phyloP scores from a whole-genome alignment of 768 basidiomycete species.

The Mycena venus region DNA sequence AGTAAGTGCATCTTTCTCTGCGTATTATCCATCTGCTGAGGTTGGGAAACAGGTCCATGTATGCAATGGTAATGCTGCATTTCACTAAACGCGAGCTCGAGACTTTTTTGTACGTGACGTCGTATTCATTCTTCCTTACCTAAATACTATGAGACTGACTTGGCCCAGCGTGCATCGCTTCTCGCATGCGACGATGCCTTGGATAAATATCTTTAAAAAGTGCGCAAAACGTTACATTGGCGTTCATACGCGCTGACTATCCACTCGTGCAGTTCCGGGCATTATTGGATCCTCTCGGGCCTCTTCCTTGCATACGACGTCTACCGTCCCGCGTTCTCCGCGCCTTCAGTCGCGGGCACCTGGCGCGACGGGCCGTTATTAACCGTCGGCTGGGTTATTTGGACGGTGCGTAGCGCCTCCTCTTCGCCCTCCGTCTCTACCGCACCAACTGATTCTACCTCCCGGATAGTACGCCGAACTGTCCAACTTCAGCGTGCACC shows the following conservation, averaged over 20 bases:
- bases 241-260: neutral
- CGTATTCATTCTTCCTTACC: neutral
- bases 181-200: constrained; percentile 95
- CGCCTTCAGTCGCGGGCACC: constrained; percentile 73
- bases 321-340: constrained; percentile 86
- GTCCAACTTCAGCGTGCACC: constrained; percentile 87
- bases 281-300: constrained; percentile 90
- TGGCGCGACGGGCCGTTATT: constrained; percentile 78
- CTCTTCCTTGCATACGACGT: constrained; percentile 83
- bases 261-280: constrained; percentile 72
- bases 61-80: constrained; percentile 84
- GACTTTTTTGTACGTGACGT: constrained; percentile 78
- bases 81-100: constrained; percentile 94
- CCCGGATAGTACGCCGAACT: constrained; percentile 86
- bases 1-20: constrained; percentile 53
- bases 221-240: constrained; percentile 47
- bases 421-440: neutral
- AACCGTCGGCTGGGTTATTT: constrained; percentile 73
- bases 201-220: constrained; percentile 91
- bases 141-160: constrained; percentile 6
- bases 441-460: neutral
- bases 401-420: constrained; percentile 72
- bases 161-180: constrained; percentile 91
- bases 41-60: constrained; percentile 65
- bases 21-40: constrained; percentile 51